Evolutionary conservation across 768 basidiomycete species (phyloP), one percentile per base, ranked within the genome.

Genomic region (Cubamyces lactineus): DNA sequence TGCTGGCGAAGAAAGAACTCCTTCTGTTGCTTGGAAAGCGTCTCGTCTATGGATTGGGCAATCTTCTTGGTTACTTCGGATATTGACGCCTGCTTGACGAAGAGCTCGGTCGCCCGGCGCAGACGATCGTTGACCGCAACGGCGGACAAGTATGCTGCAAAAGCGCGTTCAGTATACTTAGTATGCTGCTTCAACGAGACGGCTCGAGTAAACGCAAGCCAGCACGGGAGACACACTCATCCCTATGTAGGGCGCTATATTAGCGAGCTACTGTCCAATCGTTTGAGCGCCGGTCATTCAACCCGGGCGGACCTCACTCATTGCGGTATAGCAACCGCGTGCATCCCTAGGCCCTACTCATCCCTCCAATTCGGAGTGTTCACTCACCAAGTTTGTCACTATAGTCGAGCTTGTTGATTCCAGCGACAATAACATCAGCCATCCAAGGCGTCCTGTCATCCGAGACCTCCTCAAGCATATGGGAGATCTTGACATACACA

Each of bases 1-100:
- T 93, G 92, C 66, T 93, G 92, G 23, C 90, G 86, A 2, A 94
- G 80, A 77, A 92, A 93, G 69, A 88, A 89, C 62, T 92, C 92
- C 69, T 93, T 93, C 74, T 94, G 92, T 67, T 93, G 92, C 59
- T 90, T 92, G 24, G 89, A 90, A n/a, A 93, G 81, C 4, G 86
- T 86, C 71, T 94, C 91, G 64, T 91, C 90, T 12, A 94, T 88
- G 21, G 89, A 86, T 30, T 84, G 82, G 4, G 89, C 86, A 53
- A 94, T 91, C 78, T 90, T 92, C 71, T 86, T 85, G 16, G 88
- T 85, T 0, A 94, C 89, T 72, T 94, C 92, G 21, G 85, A 85
- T 38, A 93, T 92, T 43, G 89, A 89, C 2, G 85, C 78, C 53
- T 88, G 87, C 67, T 92, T 93, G 48, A 85, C 73, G 70, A 93